Base-by-base conservation (phyloP, 148 eudicot genomes). In the Agrostemma githago region DNA sequence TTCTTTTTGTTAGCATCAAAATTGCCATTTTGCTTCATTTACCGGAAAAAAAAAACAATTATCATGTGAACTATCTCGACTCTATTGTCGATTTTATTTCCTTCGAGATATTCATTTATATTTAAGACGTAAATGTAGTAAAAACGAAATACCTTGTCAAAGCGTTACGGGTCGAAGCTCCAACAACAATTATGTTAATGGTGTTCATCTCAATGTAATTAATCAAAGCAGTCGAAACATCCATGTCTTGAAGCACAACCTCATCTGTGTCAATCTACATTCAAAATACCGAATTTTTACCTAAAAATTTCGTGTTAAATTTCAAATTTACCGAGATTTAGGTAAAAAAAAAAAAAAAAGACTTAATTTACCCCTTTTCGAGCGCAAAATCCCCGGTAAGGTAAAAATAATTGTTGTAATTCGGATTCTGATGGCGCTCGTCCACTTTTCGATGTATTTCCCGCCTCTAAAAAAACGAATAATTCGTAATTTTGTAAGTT, bases 351-450 rank as follows among this genome's bases (percentile, higher is more conserved):
- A 12, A 12, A 15, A 5, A 54, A 15, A 40, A 68, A 0, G 34
- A 26, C 0, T 39, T 59, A 17, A 40, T 62, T 0, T 73, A 90
- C 97, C 96, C 96, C 93, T 85, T 90, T 92, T 41, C 98, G 91
- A 77, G 93, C 96, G 74, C 89, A 88, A 78, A 84, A 86, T 74
- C 91, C 89, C 1, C 96, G 89, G 58, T 83, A 90, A 9, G 89
- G 89, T 67, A 88, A 89, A 74, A 89, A 92, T 39, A 92, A 74
- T 8, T 89, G 89, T 37, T 87, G 89, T 81, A 81, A 62, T 74
- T 90, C 98, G 20, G 37, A 34, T 42, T 79, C 84, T 5, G 84
- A 76, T 10, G 93, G 89, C 19, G 81, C 56, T 14, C 77, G 72
- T 10, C 87, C 92, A 16, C 48, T 76, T 66, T 48, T 77, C 4